Evolutionary conservation across 2,329 filamentous ascomycete genomes (phyloP), one percentile per base, ranked within the genome.

Genomic region (Tricladium varicosporioides): DNA sequence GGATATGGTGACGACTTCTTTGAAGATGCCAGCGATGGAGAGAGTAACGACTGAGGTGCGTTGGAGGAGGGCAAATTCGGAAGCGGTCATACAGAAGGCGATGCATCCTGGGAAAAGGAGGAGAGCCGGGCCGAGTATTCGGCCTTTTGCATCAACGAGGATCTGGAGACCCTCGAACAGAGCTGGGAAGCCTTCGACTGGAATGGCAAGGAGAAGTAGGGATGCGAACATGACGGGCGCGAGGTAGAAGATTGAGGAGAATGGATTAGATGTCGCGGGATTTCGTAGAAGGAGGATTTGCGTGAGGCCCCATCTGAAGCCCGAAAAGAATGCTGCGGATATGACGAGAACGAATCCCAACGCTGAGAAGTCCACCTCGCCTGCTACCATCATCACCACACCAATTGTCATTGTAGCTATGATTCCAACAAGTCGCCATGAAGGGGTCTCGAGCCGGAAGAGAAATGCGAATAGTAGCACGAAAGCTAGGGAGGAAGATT

Each of bases 371-470:
- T 91, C 86, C 40, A 95, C 87, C 75, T 99, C 94, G 59, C 93
- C 94, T 5, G 92, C 91, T 0, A 97, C 94, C 94, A 99, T 99
- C 86, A 97, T 95, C 60, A 99, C 81, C 8, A 99, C 93, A 59
- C 94, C 94, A 2, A 86, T 67, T 0, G 92, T 97, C 94, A 99
- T 97, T 67, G 89, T 86, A 53, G 85, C 82, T 65, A 99, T 97
- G 65, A 97, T 94, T 63, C 82, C 80, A 42, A 96, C 88, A 8
- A 99, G 83, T 66, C 88, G 89, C 80, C 89, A 86, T 0, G 93
- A 97, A 0, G 91, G 91, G 10, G 84, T 83, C 74, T 99, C 94
- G 52, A 99, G 85, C 53, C 89, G 86, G 77, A 99, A 97, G 48
- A 96, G 72, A 70, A 99, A 96, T 61, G 94, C 94, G 71, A 99